A percentile compares a stretch with the other conserved stretches of the same genome.
Evolutionary conservation across 2,329 filamentous ascomycete species (phyloP).

Genomic region (Colletotrichum sidae): DNA sequence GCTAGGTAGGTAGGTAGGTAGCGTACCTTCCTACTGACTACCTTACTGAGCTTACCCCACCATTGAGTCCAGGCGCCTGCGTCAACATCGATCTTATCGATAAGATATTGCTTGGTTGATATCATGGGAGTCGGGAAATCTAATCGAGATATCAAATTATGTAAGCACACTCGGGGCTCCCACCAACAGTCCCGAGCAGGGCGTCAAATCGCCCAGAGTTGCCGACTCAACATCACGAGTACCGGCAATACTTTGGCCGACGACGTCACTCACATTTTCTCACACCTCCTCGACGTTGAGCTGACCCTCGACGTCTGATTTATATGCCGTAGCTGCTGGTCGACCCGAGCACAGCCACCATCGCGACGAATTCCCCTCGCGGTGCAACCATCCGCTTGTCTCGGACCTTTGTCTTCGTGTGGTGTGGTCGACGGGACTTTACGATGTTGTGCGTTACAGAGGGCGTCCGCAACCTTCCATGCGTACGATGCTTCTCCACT

Average conservation of each 20-base stretch:
- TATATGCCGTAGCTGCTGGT: background rate
- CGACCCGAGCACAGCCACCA: background rate
- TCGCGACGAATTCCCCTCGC: background rate
- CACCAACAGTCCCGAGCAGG: too few species aligned
- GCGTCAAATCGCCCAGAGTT: too few species aligned
- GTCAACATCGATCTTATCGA: conserved; percentile 27
- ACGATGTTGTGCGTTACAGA: too few species aligned
- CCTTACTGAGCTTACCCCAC: conserved; percentile 28
- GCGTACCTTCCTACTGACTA: too few species aligned
- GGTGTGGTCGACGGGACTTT: too few species aligned
- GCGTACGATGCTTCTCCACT: background rate
- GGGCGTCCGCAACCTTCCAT: background rate
- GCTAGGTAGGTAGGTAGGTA: too few species aligned
- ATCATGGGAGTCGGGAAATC: background rate
- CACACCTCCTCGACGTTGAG: background rate
- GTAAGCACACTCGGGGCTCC: background rate
- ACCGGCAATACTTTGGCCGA: too few species aligned
- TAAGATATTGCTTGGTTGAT: conserved; percentile 29
- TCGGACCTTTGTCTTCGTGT: background rate
- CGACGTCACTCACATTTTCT: background rate
- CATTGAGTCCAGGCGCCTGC: conserved; percentile 17
- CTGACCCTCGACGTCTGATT: background rate
- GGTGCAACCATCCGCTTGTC: background rate
- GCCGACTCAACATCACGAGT: too few species aligned
- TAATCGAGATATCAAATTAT: background rate